Conservation (phyloP, 352 stramenopile species). For the Pythium utonaiense region DNA sequence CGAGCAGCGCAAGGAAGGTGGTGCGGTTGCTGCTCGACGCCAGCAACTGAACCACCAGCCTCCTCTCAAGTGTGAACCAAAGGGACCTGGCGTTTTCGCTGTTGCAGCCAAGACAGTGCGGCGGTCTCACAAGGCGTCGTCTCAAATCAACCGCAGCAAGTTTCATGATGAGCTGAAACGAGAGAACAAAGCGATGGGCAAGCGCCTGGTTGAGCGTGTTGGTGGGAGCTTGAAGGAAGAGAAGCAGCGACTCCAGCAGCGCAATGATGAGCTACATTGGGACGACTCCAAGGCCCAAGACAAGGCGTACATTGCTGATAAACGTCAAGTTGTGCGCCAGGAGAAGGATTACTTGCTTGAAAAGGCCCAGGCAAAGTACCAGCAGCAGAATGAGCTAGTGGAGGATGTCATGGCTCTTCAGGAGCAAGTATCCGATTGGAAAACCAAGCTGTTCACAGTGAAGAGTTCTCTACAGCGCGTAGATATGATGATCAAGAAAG, state of each 20-base stretch:
- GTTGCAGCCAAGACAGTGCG: constrained; percentile 4
- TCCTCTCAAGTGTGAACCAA: constrained; percentile 18
- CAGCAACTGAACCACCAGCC: constrained; percentile 16
- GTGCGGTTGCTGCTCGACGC: constrained; percentile 2
- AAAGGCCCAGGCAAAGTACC: constrained; percentile 60
- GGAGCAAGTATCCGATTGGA: constrained; percentile 33
- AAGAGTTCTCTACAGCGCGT: constrained; percentile 37
- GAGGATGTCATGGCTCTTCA: constrained; percentile 55
- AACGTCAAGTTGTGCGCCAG: constrained; percentile 31
- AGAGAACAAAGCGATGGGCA: constrained; percentile 58
- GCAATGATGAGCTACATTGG: constrained; percentile 31
- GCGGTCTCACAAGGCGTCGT: constrained; percentile 53
- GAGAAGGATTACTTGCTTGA: constrained; percentile 62
- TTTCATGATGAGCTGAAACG: constrained; percentile 43
- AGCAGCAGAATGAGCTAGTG: constrained; percentile 46
- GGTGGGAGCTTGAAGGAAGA: constrained; percentile 1
- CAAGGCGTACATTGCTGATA: constrained; percentile 41
- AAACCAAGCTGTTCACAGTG: constrained; percentile 33
- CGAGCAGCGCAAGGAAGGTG: constrained; percentile 9
- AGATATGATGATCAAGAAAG: constrained; percentile 55
- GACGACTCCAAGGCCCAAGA: constrained; percentile 27
- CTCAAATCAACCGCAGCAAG: constrained; percentile 54
- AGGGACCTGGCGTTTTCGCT: background rate
- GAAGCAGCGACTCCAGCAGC: constrained; percentile 16
- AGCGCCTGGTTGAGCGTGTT: constrained; percentile 42